phyloP scores from a whole-genome alignment of 1,139 yeast genomes.

The Nakaseomyces nivariensis region DNA sequence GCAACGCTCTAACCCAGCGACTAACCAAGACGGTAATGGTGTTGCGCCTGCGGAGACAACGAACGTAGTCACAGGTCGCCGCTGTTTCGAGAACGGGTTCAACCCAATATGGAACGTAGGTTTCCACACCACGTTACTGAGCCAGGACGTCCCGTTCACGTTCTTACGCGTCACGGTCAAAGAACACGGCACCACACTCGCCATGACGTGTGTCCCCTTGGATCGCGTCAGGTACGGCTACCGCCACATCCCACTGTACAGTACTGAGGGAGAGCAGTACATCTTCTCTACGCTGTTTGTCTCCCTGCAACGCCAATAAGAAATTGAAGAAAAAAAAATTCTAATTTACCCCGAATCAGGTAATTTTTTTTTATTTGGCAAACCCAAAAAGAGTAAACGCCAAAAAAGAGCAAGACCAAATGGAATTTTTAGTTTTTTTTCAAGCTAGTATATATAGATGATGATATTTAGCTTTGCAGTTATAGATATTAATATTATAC shows the following conservation, averaged over 20 bases:
- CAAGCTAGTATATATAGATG: too few species aligned
- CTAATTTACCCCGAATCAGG: neutral
- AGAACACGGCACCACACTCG: conserved; percentile 40
- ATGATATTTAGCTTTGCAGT: too few species aligned
- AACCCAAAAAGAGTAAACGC: too few species aligned
- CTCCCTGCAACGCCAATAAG: neutral
- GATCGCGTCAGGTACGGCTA: conserved; percentile 61
- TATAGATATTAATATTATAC: too few species aligned
- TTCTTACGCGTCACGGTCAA: conserved; percentile 46
- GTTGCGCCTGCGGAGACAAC: neutral
- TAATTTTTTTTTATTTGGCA: neutral
- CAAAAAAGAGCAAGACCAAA: too few species aligned
- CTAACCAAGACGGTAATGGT: neutral
- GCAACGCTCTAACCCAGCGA: neutral
- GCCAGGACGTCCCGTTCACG: conserved; percentile 26
- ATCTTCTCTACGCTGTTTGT: conserved; percentile 71
- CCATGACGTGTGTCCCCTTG: conserved; percentile 47
- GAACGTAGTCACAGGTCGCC: conserved; percentile 16
- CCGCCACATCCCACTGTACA: conserved; percentile 68
- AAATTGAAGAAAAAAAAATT: neutral
- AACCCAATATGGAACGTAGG: conserved; percentile 72
- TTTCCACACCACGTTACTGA: conserved; percentile 29
- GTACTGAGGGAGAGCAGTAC: conserved; percentile 69
- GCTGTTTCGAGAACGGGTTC: conserved; percentile 52
- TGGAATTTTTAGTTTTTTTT: too few species aligned